These are phyloP conservation scores for Globisporangium camurandrum DNA, from an alignment of 352 stramenopile genomes.

Conservation along the genomic window DNA sequence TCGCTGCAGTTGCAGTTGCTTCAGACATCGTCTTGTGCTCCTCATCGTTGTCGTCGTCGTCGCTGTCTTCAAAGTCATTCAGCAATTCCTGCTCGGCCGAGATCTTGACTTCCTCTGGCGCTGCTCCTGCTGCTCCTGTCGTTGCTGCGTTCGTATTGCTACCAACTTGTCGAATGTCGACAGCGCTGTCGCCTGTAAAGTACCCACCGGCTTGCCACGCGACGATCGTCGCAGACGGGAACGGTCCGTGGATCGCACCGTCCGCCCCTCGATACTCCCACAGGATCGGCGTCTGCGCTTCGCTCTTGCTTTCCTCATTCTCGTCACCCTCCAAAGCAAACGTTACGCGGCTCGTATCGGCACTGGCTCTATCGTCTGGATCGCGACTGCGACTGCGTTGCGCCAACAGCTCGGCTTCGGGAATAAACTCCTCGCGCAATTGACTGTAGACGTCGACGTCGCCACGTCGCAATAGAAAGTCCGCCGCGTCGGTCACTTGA, in stretches of 20 bases:
- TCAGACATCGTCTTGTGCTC: no score
- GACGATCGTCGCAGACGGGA: conserved; percentile 62
- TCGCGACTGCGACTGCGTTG: conserved; percentile 15
- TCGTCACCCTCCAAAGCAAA: conserved; percentile 15
- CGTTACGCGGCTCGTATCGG: conserved; percentile 10
- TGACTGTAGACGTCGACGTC: conserved; percentile 78
- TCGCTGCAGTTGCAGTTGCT: conserved; percentile 4
- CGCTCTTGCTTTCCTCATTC: conserved; percentile 34
- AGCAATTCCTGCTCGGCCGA: conserved; percentile 74
- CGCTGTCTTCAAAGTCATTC: conserved; percentile 83
- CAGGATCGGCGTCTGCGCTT: conserved; percentile 30
- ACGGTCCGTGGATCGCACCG: conserved; percentile 69
- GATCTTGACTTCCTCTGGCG: no score
- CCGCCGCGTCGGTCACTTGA: conserved; percentile 67
- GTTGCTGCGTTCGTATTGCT: conserved; percentile 15
- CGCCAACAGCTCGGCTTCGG: conserved; percentile 44
- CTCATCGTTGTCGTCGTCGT: conserved; percentile 36
- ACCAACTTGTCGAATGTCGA: conserved; percentile 57
- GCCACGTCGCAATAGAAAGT: conserved; percentile 70
- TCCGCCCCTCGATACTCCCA: conserved; percentile 78
- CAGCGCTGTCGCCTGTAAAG: conserved; percentile 61
- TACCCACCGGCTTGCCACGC: conserved; percentile 77
- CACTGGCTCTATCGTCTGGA: neutral
- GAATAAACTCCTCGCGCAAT: conserved; percentile 76
- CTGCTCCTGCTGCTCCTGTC: no score